Evolutionary conservation across 768 basidiomycete genomes (phyloP), one percentile per base, ranked within the genome.

Genomic region (Tylopilus subfusipes): DNA sequence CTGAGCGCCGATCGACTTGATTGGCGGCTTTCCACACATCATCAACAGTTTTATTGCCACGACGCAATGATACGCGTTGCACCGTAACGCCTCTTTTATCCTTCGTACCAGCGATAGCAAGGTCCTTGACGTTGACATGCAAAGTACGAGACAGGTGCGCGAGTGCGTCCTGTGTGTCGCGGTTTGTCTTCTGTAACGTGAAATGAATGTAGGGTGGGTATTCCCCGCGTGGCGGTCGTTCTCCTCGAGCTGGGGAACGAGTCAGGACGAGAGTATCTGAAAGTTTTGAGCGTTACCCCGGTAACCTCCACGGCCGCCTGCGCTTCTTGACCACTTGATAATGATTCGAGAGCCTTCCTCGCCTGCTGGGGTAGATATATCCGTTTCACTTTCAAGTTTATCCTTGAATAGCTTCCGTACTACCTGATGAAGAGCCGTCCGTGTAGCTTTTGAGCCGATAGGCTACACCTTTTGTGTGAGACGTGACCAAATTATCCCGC

Each of bases 81-180:
- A 91, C 85, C 2, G 97, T 98, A 16, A 98, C 93, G 0, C 93
- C 97, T 31, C 97, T 88, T 68, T 98, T 99, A 73, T 99, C 97
- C 68, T 99, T 99, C 9, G 97, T 99, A 0, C 97, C 97, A 4
- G 94, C 92, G 24, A 94, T 88, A 22, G 86, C 83, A 9, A 99
- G 76, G 64, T 96, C 92, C 71, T 89, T 93, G 47, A 84, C 69
- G 22, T 76, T 82, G 54, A 86, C 83, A 56, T 88, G 85, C n/a
- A 98, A 76, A 29, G 80, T 77, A 14, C 93, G 85, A 18, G 90
- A 78, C 30, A 99, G 73, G 62, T 95, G 78, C 2, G 82, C 78
- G 21, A 99, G 82, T 2, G 92, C 93, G 65, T 98, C 97, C 66
- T 97, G 94, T 4, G 93, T 97, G 66, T 99, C 97, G 42, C 97